Evolutionary conservation across 805 yeast genomes (phyloP).

Genomic region (Scheffersomyces lignosus): DNA sequence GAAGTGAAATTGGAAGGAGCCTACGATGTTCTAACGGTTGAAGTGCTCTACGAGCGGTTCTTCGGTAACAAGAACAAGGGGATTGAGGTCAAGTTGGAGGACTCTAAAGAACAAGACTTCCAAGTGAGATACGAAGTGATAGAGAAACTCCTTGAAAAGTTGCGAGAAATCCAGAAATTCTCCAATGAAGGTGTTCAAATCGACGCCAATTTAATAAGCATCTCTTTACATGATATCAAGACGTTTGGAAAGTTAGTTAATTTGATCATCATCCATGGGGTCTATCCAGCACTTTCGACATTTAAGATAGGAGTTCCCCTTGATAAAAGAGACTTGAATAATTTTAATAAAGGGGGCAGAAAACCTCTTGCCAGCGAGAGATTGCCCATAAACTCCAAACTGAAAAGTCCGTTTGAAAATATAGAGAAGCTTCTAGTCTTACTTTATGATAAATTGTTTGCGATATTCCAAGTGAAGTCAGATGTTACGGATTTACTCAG

Average conservation of each 20-base stretch:
- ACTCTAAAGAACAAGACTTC: neutral
- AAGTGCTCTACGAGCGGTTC: conserved; percentile 9
- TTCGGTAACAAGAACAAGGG: no score
- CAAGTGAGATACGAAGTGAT: conserved; percentile 21
- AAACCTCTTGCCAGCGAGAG: conserved; percentile 23
- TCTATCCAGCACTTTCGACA: conserved; percentile 60
- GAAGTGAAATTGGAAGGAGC: conserved; percentile 23
- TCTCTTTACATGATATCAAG: conserved; percentile 85
- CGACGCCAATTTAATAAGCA: conserved; percentile 47
- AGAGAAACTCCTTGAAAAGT: conserved; percentile 31
- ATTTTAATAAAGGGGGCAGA: conserved; percentile 34
- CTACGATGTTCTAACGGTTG: conserved; percentile 23
- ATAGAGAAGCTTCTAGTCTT: conserved; percentile 23
- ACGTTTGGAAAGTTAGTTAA: conserved; percentile 65
- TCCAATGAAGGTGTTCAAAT: conserved; percentile 20
- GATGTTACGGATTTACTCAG: conserved; percentile 55
- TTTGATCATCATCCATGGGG: conserved; percentile 65
- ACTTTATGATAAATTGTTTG: conserved; percentile 28
- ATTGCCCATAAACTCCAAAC: conserved; percentile 4
- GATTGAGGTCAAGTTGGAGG: neutral
- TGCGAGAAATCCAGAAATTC: conserved; percentile 39
- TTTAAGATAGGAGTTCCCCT: conserved; percentile 63
- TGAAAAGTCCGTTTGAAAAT: neutral
- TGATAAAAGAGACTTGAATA: conserved; percentile 56
- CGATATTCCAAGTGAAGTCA: conserved; percentile 39